Conservation (phyloP, 305 asterid genomes). For the Fraxinus sp. region DNA sequence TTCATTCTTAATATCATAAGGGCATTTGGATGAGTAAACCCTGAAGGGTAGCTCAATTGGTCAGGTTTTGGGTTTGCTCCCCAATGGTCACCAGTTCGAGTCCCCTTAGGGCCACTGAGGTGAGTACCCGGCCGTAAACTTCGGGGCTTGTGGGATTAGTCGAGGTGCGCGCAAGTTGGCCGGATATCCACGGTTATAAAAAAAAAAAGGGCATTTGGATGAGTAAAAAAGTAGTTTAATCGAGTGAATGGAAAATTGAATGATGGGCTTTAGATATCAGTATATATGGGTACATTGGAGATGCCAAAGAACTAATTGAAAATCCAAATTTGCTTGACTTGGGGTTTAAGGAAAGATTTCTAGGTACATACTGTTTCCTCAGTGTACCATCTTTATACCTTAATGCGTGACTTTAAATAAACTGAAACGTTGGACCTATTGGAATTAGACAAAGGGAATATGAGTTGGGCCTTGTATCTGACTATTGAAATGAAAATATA, state of each 20-base stretch:
- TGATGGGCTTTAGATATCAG: neutral
- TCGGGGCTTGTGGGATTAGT: too few relatives aligned
- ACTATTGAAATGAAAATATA: neutral
- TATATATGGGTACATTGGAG: neutral
- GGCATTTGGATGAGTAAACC: constrained; percentile 2
- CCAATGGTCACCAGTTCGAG: too few relatives aligned
- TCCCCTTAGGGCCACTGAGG: too few relatives aligned
- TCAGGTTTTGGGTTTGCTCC: too few relatives aligned
- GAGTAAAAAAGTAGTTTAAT: neutral
- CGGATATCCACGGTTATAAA: too few relatives aligned
- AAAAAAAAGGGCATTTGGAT: constrained; percentile 10
- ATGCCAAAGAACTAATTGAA: constrained; percentile 1
- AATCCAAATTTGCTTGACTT: neutral
- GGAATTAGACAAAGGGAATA: neutral
- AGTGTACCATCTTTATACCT: neutral
- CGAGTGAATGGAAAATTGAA: constrained; percentile 2
- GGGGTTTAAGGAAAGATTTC: neutral
- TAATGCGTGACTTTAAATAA: neutral
- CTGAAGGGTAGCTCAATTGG: too few relatives aligned
- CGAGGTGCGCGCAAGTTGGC: too few relatives aligned
- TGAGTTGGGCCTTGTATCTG: neutral
- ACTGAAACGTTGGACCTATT: neutral
- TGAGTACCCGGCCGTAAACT: too few relatives aligned
- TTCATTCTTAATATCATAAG: constrained; percentile 4
- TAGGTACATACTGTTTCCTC: neutral